Evolutionary conservation across 805 yeast species (phyloP), one percentile per base, ranked within the genome.

Genomic region (Yarrowia porcina): DNA sequence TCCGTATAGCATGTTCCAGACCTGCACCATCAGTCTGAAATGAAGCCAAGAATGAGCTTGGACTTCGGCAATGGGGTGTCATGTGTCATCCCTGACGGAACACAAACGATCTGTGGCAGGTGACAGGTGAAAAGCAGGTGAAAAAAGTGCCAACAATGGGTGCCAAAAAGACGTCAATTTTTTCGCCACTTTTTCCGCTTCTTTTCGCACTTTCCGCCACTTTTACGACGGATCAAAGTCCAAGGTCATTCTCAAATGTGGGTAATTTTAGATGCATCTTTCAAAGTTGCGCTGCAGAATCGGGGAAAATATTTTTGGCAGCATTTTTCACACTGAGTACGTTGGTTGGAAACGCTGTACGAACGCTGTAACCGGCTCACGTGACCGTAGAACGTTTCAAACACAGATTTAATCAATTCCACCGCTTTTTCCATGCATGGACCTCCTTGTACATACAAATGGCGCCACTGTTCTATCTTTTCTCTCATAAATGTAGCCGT

Each of bases 401-500:
- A 42, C 15, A n/a, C 18, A 23, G 49, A 42, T 28, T 27, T 23
- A 12, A 27, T 5, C 35, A 27, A 3, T 17, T 27, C 12, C 33
- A 44, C 27, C 6, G 27, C 11, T 44, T n/a, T 36, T 28, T 20
- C 27, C 18, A 45, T 30, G 52, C 36, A 28, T 27, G 13, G 2
- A 2, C 12, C 27, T 30, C 36, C 30, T 20, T 12, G 13, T 5
- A 45, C 36, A 45, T 30, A 35, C 36, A 28, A 45, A 36, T 45
- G 52, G 52, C 38, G 52, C 52, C 52, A 45, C 36, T 45, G 36
- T 20, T 7, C 18, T 13, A 17, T 12, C 23, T 11, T 17, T 18
- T n/a, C n/a, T n/a, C n/a, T n/a, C n/a, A n/a, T n/a, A n/a, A n/a
- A 18, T 30, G 52, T 45, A 45, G 52, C 52, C 52, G 52, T 45